Conservation (phyloP, 306 rosid species). For the Cucumis hystrix region DNA sequence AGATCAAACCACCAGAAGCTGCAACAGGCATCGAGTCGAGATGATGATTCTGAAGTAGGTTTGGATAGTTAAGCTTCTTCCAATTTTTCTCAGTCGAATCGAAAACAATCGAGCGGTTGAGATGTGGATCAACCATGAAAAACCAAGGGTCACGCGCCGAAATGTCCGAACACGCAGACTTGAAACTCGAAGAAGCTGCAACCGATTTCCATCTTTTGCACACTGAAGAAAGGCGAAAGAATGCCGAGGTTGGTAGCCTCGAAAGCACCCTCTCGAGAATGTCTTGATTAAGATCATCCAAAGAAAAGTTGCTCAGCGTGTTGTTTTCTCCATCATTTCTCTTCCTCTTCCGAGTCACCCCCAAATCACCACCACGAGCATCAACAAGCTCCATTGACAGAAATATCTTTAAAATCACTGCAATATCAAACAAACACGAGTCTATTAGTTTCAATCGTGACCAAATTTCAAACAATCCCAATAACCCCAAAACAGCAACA, state of each 20-base stretch:
- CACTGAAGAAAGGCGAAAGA: constrained; percentile 70
- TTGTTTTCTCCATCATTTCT: constrained; percentile 22
- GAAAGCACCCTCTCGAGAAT: constrained; percentile 76
- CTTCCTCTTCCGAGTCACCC: constrained; percentile 54
- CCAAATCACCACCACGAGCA: constrained; percentile 9
- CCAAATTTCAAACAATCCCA: not conserved
- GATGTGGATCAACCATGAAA: constrained; percentile 67
- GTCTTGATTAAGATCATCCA: constrained; percentile 83
- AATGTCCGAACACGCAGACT: constrained; percentile 62
- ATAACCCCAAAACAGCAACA: not conserved
- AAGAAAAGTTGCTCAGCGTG: constrained; percentile 21
- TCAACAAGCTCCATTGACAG: constrained; percentile 33
- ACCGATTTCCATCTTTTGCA: constrained; percentile 92
- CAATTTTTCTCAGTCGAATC: constrained; percentile 63
- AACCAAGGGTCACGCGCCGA: constrained; percentile 84
- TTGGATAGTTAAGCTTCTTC: constrained; percentile 51
- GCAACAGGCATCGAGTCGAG: constrained; percentile 68
- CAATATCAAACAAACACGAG: constrained; percentile 11
- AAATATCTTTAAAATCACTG: constrained; percentile 24
- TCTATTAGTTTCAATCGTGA: not conserved
- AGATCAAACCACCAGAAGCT: constrained; percentile 73
- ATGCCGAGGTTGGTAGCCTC: constrained; percentile 74
- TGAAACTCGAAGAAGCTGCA: constrained; percentile 60
- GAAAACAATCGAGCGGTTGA: constrained; percentile 45
- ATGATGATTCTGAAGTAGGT: constrained; percentile 25